phyloP scores from a whole-genome alignment of 106 monocot species.

The Ottelia alismoides region DNA sequence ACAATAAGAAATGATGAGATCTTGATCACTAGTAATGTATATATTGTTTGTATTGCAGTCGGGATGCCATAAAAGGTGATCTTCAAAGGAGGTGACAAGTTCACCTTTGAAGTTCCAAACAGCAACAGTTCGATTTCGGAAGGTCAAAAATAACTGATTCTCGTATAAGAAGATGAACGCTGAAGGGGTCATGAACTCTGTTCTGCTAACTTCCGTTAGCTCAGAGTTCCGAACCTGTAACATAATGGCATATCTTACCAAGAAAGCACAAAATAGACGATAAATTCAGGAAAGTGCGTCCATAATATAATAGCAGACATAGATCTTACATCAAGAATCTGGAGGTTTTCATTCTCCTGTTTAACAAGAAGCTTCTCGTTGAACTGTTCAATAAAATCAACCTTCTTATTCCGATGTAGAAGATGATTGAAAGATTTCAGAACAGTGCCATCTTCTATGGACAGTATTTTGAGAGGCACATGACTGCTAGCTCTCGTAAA shows the following conservation, averaged over 20 bases:
- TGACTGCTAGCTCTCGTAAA: slow-evolving; percentile 41
- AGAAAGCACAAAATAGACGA: too few species aligned
- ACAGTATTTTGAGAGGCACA: slow-evolving; percentile 72
- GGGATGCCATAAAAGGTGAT: slow-evolving; percentile 22
- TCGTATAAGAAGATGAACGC: slow-evolving; percentile 81
- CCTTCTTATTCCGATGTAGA: slow-evolving; percentile 62
- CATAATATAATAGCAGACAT: too few species aligned
- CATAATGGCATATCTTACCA: too few species aligned
- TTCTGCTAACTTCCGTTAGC: slow-evolving; percentile 50
- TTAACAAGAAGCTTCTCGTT: slow-evolving; percentile 91
- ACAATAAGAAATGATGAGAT: slow-evolving; percentile 10
- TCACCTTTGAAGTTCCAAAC: too few species aligned
- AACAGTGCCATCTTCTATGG: slow-evolving; percentile 70
- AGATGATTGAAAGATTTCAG: slow-evolving; percentile 74
- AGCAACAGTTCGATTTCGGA: slow-evolving; percentile 60
- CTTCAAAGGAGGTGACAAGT: slow-evolving; percentile 83
- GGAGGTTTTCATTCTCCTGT: slow-evolving; percentile 76
- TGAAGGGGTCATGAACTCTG: slow-evolving; percentile 70
- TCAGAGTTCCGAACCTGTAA: slow-evolving; percentile 62
- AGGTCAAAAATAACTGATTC: slow-evolving; percentile 79
- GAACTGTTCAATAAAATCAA: slow-evolving; percentile 82
- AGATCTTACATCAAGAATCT: slow-evolving; percentile 82
- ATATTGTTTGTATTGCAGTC: slow-evolving; percentile 9
- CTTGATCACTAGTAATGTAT: too few species aligned
- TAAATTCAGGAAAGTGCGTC: too few species aligned